phyloP scores from a whole-genome alignment of 202 grass and related monocot genomes.

The Dendrocalamus latiflorus region DNA sequence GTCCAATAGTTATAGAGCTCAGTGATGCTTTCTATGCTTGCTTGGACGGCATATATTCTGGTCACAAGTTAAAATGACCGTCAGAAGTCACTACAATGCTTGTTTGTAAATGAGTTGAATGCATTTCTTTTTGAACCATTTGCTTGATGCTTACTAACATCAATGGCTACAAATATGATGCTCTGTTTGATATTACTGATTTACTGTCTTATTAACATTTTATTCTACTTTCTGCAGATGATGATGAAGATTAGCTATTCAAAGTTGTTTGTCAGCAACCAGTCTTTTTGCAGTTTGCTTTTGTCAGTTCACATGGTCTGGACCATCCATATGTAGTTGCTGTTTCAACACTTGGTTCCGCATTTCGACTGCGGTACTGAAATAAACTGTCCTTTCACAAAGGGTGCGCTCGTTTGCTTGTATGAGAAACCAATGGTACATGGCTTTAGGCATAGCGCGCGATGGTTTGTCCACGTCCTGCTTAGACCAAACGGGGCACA shows the following conservation, averaged over 20 bases:
- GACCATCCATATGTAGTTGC: conserved; percentile 10
- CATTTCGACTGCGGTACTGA: too few species aligned
- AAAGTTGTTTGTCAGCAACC: conserved; percentile 22
- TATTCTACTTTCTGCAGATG: conserved; percentile 32
- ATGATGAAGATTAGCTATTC: conserved; percentile 44
- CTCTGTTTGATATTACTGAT: conserved; percentile 2
- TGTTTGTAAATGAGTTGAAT: not conserved
- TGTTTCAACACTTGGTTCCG: not conserved
- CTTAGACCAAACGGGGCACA: too few species aligned
- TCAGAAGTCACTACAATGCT: not conserved
- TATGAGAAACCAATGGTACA: too few species aligned
- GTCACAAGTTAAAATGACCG: not conserved
- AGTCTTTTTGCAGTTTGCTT: conserved; percentile 27
- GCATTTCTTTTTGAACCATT: not conserved
- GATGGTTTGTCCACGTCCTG: too few species aligned
- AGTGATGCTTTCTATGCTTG: not conserved
- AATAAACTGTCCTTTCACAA: too few species aligned
- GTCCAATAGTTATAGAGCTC: not conserved
- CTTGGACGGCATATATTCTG: not conserved
- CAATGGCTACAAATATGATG: not conserved
- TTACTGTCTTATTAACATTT: not conserved
- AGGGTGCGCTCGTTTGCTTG: too few species aligned
- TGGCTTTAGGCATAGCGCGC: too few species aligned
- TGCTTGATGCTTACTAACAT: not conserved
- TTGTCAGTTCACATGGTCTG: conserved; percentile 6